Percentiles rank a stretch among this genome's conserved stretches.
These are phyloP conservation scores for Adansonia grandidieri DNA, from an alignment of 441 rosid species.

Conservation along the genomic window DNA sequence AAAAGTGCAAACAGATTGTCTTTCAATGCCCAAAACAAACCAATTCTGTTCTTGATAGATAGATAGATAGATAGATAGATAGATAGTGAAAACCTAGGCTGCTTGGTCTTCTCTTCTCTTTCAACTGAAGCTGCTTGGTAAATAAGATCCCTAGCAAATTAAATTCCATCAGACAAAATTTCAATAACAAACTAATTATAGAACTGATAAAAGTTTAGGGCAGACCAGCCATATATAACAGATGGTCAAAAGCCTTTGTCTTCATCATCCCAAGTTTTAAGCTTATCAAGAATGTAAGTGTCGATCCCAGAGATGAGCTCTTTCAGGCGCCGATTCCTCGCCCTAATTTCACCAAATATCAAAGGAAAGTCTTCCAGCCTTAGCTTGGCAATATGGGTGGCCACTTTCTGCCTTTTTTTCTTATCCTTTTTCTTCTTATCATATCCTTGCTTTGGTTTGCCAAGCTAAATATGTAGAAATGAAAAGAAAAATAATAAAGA, in stretches of 20 bases:
- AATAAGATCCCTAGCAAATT: neutral
- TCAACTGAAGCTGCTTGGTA: neutral
- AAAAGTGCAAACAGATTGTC: neutral
- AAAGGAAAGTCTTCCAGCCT: neutral
- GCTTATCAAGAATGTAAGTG: neutral
- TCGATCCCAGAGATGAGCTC: neutral
- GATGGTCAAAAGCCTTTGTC: neutral
- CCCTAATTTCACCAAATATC: slow-evolving; percentile 7
- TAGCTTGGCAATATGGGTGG: neutral
- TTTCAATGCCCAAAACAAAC: neutral
- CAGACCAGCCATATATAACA: neutral
- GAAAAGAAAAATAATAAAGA: neutral
- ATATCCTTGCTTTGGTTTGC: neutral
- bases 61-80: too few relatives aligned
- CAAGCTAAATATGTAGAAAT: neutral
- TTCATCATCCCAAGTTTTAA: neutral
- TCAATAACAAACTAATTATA: neutral
- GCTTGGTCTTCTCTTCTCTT: neutral
- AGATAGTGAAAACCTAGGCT: neutral
- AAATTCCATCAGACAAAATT: neutral
- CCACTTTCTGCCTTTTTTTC: neutral
- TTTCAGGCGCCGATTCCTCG: neutral
- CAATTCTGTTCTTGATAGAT: neutral
- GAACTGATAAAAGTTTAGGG: neutral
- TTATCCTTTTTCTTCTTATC: slow-evolving; percentile 17